phyloP scores from a whole-genome alignment of 257 asterid species.

The Capsicum baccatum region DNA sequence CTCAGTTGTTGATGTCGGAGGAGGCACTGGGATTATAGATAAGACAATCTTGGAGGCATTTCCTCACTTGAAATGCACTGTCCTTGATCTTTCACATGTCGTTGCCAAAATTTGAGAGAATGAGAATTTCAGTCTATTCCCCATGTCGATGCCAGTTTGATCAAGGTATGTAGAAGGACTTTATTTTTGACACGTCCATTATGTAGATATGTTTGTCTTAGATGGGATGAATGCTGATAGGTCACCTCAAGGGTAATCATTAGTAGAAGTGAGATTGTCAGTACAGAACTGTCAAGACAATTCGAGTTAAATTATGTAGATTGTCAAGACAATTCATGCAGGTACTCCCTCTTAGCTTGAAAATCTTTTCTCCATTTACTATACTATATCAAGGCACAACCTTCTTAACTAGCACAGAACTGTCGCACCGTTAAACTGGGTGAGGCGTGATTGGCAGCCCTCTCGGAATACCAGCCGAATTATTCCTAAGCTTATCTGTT shows the following conservation, averaged over 20 bases:
- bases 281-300: not conserved
- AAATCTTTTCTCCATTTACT: not conserved
- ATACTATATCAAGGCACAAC: not conserved
- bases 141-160: conserved; percentile 32
- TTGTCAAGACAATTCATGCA: not conserved
- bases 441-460: too few species aligned
- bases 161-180: not conserved
- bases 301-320: not conserved
- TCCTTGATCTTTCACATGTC: conserved; percentile 39
- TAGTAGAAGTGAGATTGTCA: not conserved
- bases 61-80: conserved; percentile 33
- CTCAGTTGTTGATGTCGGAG: conserved; percentile 43
- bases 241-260: not conserved
- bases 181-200: not conserved
- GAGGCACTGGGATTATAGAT: conserved; percentile 38
- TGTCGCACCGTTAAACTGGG: too few species aligned
- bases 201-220: not conserved
- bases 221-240: not conserved
- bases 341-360: not conserved
- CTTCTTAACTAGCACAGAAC: not conserved
- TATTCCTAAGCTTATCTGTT: too few species aligned
- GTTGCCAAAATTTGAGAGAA: not conserved
- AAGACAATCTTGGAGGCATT: conserved; percentile 30
- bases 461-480: too few species aligned
- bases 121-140: conserved; percentile 33